phyloP scores from a whole-genome alignment of 352 stramenopile genomes.

The Achlya hypogyna region DNA sequence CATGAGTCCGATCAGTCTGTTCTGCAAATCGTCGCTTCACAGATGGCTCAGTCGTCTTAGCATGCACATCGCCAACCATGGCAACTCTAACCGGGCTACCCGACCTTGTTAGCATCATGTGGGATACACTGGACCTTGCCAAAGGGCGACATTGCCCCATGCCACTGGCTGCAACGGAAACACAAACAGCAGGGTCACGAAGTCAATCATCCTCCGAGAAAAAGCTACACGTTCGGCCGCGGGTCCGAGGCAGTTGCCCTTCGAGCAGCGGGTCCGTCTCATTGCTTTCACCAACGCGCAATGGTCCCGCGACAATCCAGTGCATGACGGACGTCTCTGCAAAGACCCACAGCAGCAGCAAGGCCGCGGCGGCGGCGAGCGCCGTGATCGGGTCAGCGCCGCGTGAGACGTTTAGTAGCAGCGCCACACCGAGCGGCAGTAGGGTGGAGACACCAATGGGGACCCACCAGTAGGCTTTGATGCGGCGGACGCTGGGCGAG shows the following conservation, averaged over 20 bases:
- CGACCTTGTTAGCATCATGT: no score
- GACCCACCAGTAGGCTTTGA: slow-evolving; percentile 7
- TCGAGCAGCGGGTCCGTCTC: neutral
- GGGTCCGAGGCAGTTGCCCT: neutral
- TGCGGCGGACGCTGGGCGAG: neutral
- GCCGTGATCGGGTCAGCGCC: neutral
- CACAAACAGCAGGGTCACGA: neutral
- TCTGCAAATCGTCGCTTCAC: no score
- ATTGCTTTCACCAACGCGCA: neutral
- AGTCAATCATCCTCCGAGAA: neutral
- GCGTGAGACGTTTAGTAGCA: neutral
- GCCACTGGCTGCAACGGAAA: neutral
- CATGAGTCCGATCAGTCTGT: no score
- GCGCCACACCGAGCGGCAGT: neutral
- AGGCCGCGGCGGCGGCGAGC: neutral
- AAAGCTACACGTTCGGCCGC: neutral
- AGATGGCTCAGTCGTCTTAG: no score
- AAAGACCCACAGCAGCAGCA: neutral
- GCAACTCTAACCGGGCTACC: no score
- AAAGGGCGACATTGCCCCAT: no score
- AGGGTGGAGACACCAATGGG: neutral
- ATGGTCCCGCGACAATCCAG: neutral
- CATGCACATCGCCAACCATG: no score
- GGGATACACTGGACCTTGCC: no score
- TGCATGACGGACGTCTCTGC: slow-evolving; percentile 6